A percentile compares a stretch with the other conserved stretches of the same genome.
phyloP scores from a whole-genome alignment of 495 filamentous ascomycete genomes.

The Geoglossum glabrum region DNA sequence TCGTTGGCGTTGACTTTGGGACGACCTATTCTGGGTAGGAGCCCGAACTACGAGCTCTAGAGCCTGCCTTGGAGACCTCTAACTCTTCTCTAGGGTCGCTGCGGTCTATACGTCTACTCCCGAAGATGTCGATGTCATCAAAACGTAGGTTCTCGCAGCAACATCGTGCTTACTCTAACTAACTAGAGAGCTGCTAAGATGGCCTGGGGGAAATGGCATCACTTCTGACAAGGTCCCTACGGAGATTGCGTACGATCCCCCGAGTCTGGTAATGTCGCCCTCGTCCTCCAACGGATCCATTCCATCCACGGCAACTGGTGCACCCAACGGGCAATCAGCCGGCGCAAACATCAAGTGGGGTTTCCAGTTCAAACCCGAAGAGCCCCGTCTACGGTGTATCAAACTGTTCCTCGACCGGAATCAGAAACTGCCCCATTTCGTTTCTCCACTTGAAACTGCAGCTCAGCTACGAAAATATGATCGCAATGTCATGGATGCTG shows the following conservation, averaged over 20 bases:
- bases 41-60: slow-evolving; percentile 9
- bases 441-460: slow-evolving; percentile 52
- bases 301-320: not conserved
- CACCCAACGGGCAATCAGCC: slow-evolving; percentile 1
- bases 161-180: not conserved
- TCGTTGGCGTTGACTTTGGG: slow-evolving; percentile 49
- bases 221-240: slow-evolving; percentile 50
- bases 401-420: slow-evolving; percentile 63
- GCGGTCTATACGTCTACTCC: slow-evolving; percentile 57
- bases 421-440: slow-evolving; percentile 57
- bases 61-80: not conserved
- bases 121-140: slow-evolving; percentile 63
- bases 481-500: slow-evolving; percentile 24
- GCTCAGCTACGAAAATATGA: slow-evolving; percentile 42
- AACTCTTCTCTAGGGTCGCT: slow-evolving; percentile 31
- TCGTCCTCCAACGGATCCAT: slow-evolving; percentile 14
- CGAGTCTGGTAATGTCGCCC: slow-evolving; percentile 1
- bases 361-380: slow-evolving; percentile 57
- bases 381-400: slow-evolving; percentile 53
- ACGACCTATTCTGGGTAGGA: slow-evolving; percentile 47
- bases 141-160: slow-evolving; percentile 21
- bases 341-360: slow-evolving; percentile 39
- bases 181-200: slow-evolving; percentile 14
- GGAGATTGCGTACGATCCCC: slow-evolving; percentile 33
- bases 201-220: slow-evolving; percentile 57